These are phyloP conservation scores for Jaltomata sinuosa DNA, from an alignment of 257 asterid genomes.

Conservation along the genomic window DNA sequence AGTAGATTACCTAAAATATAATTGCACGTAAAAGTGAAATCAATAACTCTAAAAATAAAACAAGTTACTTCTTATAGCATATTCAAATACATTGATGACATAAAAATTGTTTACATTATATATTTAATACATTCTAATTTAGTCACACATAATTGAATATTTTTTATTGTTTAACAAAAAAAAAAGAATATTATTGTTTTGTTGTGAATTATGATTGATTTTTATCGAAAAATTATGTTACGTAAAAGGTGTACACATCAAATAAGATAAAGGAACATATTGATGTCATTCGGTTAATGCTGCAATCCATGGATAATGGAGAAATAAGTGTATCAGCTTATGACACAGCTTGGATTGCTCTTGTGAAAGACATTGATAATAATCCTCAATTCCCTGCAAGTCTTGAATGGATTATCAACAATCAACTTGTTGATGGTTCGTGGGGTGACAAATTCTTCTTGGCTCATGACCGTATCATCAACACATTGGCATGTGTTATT, in stretches of 20 bases:
- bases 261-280: conserved; percentile 21
- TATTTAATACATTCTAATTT: not conserved
- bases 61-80: not conserved
- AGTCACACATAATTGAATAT: not conserved
- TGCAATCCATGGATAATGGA: conserved; percentile 69
- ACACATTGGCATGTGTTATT: conserved; percentile 71
- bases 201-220: not conserved
- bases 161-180: not conserved
- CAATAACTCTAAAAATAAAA: not conserved
- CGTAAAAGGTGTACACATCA: conserved; percentile 1
- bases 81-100: not conserved
- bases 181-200: too few relatives aligned
- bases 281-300: conserved; percentile 22
- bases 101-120: not conserved
- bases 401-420: conserved; percentile 59
- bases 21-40: not conserved
- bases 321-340: conserved; percentile 62
- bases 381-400: conserved; percentile 60
- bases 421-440: conserved; percentile 71
- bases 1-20: not conserved
- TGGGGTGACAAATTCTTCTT: conserved; percentile 68
- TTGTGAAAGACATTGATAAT: conserved; percentile 40
- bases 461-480: conserved; percentile 57
- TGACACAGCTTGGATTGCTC: conserved; percentile 95
- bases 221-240: not conserved